phyloP scores from a whole-genome alignment of 1,139 yeast genomes.

The Scheffersomyces segobiensis region DNA sequence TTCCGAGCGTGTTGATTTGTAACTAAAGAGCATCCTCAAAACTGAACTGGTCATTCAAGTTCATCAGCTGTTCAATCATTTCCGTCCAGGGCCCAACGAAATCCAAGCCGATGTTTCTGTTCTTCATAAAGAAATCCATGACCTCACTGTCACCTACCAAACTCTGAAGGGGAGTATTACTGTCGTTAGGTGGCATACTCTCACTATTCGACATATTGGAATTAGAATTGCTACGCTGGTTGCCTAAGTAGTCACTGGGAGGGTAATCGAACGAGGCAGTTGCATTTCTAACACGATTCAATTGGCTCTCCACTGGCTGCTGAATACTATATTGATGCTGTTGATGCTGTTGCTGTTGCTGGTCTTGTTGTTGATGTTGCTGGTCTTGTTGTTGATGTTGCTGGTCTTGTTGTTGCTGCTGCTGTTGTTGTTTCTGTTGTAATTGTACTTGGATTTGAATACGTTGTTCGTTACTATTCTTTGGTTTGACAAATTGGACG shows the following conservation, averaged over 20 bases:
- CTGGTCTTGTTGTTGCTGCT: slow-evolving; percentile 9
- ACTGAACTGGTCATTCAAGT: slow-evolving; percentile 35
- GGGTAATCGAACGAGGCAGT: neutral
- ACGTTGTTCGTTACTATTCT: neutral
- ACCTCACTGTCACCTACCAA: slow-evolving; percentile 53
- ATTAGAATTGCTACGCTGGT: neutral
- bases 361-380: slow-evolving; percentile 9
- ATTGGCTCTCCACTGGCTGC: neutral
- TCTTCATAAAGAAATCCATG: slow-evolving; percentile 71
- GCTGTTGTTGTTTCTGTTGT: slow-evolving; percentile 2
- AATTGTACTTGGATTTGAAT: neutral
- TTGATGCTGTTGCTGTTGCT: slow-evolving; percentile 1
- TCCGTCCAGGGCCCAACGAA: slow-evolving; percentile 91
- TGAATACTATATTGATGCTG: slow-evolving; percentile 1
- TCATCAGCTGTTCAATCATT: slow-evolving; percentile 67
- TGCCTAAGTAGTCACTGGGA: neutral
- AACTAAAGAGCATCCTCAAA: slow-evolving; percentile 24
- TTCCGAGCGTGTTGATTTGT: neutral
- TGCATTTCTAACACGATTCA: neutral
- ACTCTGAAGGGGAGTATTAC: slow-evolving; percentile 2
- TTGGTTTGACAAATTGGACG: neutral
- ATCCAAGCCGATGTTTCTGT: slow-evolving; percentile 69
- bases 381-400: slow-evolving; percentile 4
- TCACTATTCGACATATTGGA: slow-evolving; percentile 3
- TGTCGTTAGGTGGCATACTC: slow-evolving; percentile 7